Percentiles rank a stretch among this genome's conserved stretches.
Evolutionary conservation across 2,329 filamentous ascomycete genomes (phyloP).

Genomic region (Simplicillium sp.): DNA sequence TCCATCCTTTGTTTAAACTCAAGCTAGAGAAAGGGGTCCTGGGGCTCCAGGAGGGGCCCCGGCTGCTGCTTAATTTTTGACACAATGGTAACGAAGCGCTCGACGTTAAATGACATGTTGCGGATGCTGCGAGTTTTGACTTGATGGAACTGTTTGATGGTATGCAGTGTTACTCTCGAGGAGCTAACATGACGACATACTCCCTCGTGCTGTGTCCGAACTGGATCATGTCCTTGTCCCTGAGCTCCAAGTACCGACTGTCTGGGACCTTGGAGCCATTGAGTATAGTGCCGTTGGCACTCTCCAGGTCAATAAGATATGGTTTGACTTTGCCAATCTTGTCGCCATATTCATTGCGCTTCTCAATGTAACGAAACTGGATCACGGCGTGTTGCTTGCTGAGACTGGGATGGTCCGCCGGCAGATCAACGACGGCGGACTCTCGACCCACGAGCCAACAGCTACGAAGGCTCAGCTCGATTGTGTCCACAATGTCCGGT

Average conservation of each 20-base stretch:
- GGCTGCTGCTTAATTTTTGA: no score
- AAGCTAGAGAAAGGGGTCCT: no score
- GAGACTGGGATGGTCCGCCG: constrained; percentile 81
- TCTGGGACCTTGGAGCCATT: constrained; percentile 67
- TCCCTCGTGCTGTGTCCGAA: constrained; percentile 86
- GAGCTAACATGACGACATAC: constrained; percentile 85
- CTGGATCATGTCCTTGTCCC: constrained; percentile 78
- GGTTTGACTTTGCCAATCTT: constrained; percentile 70
- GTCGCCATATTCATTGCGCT: constrained; percentile 79
- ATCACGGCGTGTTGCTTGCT: constrained; percentile 94
- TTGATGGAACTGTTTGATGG: no score
- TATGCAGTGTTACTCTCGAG: constrained; percentile 23
- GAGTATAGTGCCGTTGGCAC: constrained; percentile 78
- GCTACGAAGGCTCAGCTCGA: constrained; percentile 65
- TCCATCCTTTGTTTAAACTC: no score
- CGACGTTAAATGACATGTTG: no score
- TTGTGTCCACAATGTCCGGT: constrained; percentile 67
- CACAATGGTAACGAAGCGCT: no score
- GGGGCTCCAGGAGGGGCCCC: no score
- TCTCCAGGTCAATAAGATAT: constrained; percentile 89
- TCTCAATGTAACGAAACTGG: constrained; percentile 81
- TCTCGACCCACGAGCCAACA: constrained; percentile 91
- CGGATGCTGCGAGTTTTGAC: no score
- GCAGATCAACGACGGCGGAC: constrained; percentile 67
- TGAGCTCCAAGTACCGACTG: constrained; percentile 75